Base-by-base conservation (phyloP, 2,329 filamentous ascomycete species). In the Aspergillus novofumigatus region DNA sequence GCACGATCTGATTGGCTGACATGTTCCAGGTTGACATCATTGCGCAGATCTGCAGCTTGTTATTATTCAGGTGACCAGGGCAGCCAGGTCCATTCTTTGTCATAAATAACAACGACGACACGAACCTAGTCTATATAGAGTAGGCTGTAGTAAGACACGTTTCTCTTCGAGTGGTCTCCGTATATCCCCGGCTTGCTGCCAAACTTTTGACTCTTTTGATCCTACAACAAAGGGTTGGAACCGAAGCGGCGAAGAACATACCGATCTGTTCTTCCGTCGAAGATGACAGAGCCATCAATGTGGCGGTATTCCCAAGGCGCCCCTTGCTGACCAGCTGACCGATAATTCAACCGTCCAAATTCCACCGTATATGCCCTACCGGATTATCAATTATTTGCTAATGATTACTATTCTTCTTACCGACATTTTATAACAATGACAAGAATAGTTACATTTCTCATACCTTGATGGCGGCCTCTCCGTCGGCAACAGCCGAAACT, bases 361-460 rank as follows among this genome's bases (percentile, higher is more conserved):
- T 85, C 80, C 1, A 86, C 81, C 0, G 84, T 86, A 55, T 86
- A 87, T 9, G 84, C 86, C 86, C 81, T 85, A 11, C 14, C 17
- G 4, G 25, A 21, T n/a, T 35, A 29, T 20, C 5, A 38, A 5
- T 17, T 7, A 3, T 17, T 4, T 14, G 14, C 9, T 41, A 59
- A 29, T 51, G 26, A 10, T 29, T 11, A 11, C 53, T 45, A n/a
- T 29, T 20, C 38, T 29, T 35, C 20, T 4, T 25, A n/a, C 38
- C 28, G n/a, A 51, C 10, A 28, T 1, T 38, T 42, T 45, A 35
- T 54, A 23, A 45, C 21, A 14, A 11, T 44, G 9, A 20, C 42
- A 23, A 35, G 4, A 35, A 5, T 35, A 10, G 8, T 11, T 11
- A 4, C 10, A 21, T n/a, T n/a, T 11, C 42, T 69, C 71, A 61